These are phyloP conservation scores for Botrytis elliptica DNA, from an alignment of 2,329 filamentous ascomycete genomes.

Conservation along the genomic window DNA sequence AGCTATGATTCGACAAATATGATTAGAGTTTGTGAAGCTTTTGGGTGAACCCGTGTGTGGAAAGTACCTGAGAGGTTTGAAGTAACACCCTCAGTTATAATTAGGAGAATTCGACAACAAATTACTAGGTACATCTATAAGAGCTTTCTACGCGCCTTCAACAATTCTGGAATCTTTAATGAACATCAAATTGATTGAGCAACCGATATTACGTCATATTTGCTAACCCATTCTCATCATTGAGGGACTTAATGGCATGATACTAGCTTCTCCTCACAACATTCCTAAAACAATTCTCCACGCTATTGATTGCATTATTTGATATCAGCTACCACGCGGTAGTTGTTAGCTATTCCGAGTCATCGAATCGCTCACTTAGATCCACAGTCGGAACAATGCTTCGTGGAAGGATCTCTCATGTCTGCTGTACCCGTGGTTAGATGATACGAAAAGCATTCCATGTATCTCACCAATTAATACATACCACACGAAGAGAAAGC, in stretches of 20 bases:
- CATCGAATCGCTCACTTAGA: neutral
- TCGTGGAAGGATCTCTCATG: neutral
- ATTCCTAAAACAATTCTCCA: rapidly evolving
- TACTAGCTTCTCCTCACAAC: neutral
- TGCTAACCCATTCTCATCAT: neutral
- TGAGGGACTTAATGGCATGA: neutral
- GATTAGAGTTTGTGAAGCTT: neutral
- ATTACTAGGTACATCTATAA: too few relatives aligned
- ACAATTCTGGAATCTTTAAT: neutral
- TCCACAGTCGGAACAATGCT: neutral
- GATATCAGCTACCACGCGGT: neutral
- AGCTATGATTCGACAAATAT: neutral
- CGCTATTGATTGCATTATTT: neutral
- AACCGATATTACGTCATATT: neutral
- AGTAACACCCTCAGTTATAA: too few relatives aligned
- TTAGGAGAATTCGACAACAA: rapidly evolving
- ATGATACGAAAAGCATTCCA: neutral
- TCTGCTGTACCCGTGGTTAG: neutral
- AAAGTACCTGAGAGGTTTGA: neutral
- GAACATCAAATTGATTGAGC: neutral
- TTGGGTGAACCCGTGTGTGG: neutral
- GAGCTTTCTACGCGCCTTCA: too few relatives aligned
- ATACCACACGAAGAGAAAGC: neutral
- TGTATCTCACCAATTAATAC: neutral
- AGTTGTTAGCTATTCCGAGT: neutral